Evolutionary conservation across 257 asterid genomes (phyloP), one percentile per base, ranked within the genome.

Genomic region (Salvia hispanica): DNA sequence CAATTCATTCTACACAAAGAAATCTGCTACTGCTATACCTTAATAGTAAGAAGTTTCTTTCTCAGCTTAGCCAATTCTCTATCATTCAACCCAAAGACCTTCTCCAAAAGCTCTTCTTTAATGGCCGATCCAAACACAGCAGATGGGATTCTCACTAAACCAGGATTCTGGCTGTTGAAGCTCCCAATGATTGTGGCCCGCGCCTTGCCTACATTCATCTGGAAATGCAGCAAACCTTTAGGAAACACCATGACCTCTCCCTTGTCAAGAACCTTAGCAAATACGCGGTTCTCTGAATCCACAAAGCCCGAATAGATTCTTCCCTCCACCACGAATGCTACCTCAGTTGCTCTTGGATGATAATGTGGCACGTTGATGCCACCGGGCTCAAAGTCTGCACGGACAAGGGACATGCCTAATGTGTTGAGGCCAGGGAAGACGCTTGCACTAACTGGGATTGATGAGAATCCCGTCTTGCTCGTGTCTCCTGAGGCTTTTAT

Each of bases 201-300:
- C 0, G 81, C 72, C 8, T 84, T 69, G 13, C 89, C 96, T 2
- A 88, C 56, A 21, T 88, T 90, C 97, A 88, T 86, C 84, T 88
- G 97, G 44, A 90, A 90, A 58, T 86, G 97, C 60, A 90, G 33
- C 15, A 90, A 31, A 0, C 96, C 97, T 72, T 59, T 81, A 2
- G 97, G 96, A 65, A 88, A 86, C 59, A 90, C 92, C 95, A 90
- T 88, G 0, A 90, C 96, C 37, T 88, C 95, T 8, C 96, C 96
- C 33, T 80, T 83, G 83, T 84, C 96, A 16, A 89, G 33, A 36
- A 86, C 92, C 66, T 78, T 85, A 0, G 95, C 92, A 43, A 85
- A 89, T 5, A 90, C 88, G 3, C 79, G 60, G 70, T 83, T 84
- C 42, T 57, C 59, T 14, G 97, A 79, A 58, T 91, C 96, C 12